phyloP scores from a whole-genome alignment of 805 yeast species.

The Jamesozyma rosinii region DNA sequence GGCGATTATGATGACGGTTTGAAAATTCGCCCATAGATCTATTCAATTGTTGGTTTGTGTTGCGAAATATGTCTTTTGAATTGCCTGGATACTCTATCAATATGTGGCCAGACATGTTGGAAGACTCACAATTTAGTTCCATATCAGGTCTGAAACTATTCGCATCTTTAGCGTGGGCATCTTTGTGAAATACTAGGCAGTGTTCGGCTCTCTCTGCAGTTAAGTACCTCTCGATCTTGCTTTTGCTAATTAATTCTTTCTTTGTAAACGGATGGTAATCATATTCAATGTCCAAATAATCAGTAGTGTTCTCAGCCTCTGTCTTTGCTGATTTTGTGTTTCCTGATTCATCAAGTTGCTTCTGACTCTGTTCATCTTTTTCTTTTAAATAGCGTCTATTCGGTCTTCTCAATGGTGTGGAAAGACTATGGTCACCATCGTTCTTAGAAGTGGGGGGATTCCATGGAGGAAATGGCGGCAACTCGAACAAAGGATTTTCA shows the following conservation, averaged over 20 bases:
- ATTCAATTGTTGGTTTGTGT: neutral
- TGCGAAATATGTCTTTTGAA: neutral
- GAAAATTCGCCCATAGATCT: neutral
- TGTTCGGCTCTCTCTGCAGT: constrained; percentile 26
- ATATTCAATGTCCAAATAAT: constrained; percentile 7
- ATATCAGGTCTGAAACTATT: constrained; percentile 22
- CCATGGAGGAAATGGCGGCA: constrained; percentile 27
- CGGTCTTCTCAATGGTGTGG: constrained; percentile 19
- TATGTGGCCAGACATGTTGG: neutral
- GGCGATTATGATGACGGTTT: neutral
- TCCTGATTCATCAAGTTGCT: neutral
- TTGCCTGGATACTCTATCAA: constrained; percentile 3
- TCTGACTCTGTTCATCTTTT: neutral
- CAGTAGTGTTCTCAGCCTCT: neutral
- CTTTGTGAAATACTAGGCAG: constrained; percentile 23
- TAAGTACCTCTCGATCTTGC: constrained; percentile 14
- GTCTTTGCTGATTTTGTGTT: neutral
- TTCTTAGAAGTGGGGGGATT: constrained; percentile 15
- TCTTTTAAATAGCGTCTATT: constrained; percentile 1
- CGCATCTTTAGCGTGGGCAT: constrained; percentile 7
- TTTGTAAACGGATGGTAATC: constrained; percentile 19
- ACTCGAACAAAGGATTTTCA: constrained; percentile 11
- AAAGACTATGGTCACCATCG: constrained; percentile 6
- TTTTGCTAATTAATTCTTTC: constrained; percentile 17
- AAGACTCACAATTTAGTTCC: constrained; percentile 18